phyloP scores from a whole-genome alignment of 768 basidiomycete genomes.

The Leccinum imitatum region DNA sequence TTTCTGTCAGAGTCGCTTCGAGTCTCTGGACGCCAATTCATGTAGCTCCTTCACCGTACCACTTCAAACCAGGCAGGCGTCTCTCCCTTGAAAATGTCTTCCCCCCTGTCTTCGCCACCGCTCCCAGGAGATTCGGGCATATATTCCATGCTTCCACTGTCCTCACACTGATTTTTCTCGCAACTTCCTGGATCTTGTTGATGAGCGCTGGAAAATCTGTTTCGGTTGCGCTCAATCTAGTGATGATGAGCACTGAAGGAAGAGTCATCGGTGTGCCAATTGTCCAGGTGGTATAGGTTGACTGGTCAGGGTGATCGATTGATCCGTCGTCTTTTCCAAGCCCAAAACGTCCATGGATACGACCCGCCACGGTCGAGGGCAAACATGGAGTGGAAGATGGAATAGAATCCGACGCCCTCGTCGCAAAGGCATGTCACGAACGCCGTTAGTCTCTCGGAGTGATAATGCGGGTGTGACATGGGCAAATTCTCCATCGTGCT shows the following conservation, averaged over 20 bases:
- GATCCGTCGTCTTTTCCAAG: slow-evolving; percentile 4
- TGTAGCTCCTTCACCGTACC: slow-evolving; percentile 41
- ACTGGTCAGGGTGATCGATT: not conserved
- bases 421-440: slow-evolving; percentile 42
- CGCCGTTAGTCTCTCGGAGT: slow-evolving; percentile 9
- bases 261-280: slow-evolving; percentile 33
- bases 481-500: slow-evolving; percentile 24
- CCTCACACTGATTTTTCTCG: slow-evolving; percentile 31
- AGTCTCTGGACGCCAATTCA: too few species aligned
- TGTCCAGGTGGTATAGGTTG: slow-evolving; percentile 43
- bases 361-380: slow-evolving; percentile 1
- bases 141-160: slow-evolving; percentile 42
- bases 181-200: slow-evolving; percentile 32
- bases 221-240: slow-evolving; percentile 32
- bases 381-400: slow-evolving; percentile 33
- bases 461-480: slow-evolving; percentile 1
- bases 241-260: slow-evolving; percentile 40
- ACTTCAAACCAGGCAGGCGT: slow-evolving; percentile 45
- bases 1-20: not conserved
- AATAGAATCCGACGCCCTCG: slow-evolving; percentile 46
- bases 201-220: slow-evolving; percentile 26
- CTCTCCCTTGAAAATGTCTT: slow-evolving; percentile 32
- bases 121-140: slow-evolving; percentile 29
- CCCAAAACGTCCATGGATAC: slow-evolving; percentile 14
- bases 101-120: slow-evolving; percentile 31